These are phyloP conservation scores for Solanum chacoense DNA, from an alignment of 305 asterid species.

Conservation along the genomic window DNA sequence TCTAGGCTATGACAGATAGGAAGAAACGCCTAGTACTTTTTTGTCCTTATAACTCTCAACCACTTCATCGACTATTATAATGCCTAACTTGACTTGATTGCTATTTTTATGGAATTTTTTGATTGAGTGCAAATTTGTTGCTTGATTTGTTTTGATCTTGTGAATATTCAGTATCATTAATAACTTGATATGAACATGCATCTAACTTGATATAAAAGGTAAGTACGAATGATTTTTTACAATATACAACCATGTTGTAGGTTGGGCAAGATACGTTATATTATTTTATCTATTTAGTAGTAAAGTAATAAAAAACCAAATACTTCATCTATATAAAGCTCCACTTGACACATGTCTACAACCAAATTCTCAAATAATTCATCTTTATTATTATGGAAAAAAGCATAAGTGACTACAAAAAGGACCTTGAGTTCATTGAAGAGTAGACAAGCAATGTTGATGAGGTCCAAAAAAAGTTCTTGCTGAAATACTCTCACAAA, in stretches of 20 bases:
- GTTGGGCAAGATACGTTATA: not conserved
- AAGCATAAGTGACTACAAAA: not conserved
- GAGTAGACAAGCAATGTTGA: not conserved
- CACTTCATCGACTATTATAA: no score
- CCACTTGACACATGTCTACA: not conserved
- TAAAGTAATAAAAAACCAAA: not conserved
- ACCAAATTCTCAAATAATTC: not conserved
- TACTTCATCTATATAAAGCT: not conserved
- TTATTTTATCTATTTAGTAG: not conserved
- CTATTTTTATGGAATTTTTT: not conserved
- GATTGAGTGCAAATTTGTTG: not conserved
- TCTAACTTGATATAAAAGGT: not conserved
- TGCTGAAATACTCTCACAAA: not conserved
- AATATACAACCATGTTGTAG: no score
- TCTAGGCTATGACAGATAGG: not conserved
- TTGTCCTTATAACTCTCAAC: no score
- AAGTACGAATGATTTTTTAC: not conserved
- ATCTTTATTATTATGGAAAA: not conserved
- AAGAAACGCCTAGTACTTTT: not conserved
- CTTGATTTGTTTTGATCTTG: not conserved
- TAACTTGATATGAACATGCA: not conserved
- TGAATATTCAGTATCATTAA: not conserved
- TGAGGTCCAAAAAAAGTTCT: not conserved
- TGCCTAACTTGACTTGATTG: not conserved
- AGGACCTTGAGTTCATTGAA: not conserved